Conservation (phyloP, 176 grass and related monocot species). For the Luzula sylvatica region DNA sequence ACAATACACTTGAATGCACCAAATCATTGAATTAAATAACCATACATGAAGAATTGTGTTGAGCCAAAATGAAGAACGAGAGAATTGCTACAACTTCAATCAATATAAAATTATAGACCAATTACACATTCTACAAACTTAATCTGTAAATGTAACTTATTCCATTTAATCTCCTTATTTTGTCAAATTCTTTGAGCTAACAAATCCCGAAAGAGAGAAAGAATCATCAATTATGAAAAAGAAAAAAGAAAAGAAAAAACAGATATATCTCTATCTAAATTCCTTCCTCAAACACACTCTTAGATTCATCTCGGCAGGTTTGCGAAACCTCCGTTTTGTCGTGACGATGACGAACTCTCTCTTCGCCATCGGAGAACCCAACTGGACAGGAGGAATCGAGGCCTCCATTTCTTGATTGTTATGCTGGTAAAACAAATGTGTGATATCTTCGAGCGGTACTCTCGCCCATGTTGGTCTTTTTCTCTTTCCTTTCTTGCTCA, state of each 20-base stretch:
- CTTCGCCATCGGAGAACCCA: not conserved
- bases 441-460: slow-evolving; percentile 19
- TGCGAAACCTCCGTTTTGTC: not conserved
- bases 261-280: slow-evolving; percentile 12
- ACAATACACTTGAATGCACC: too few species aligned
- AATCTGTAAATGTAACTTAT: too few species aligned
- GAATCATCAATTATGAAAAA: slow-evolving; percentile 18
- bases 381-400: not conserved
- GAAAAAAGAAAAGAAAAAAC: not conserved
- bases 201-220: not conserved
- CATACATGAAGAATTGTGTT: too few species aligned
- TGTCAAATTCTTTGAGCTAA: too few species aligned
- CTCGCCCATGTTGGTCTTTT: not conserved
- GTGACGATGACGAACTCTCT: not conserved
- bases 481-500: slow-evolving; percentile 10
- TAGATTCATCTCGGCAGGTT: not conserved
- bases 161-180: too few species aligned
- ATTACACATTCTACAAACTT: too few species aligned
- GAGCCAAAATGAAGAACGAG: too few species aligned
- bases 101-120: too few species aligned
- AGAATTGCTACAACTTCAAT: too few species aligned
- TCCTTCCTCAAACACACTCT: slow-evolving; percentile 13
- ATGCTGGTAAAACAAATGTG: slow-evolving; percentile 3
- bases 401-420: not conserved
- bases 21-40: too few species aligned